Percentiles rank a stretch among this genome's conserved stretches.
Conservation (phyloP, 768 basidiomycete genomes). For the Terana coerulea region DNA sequence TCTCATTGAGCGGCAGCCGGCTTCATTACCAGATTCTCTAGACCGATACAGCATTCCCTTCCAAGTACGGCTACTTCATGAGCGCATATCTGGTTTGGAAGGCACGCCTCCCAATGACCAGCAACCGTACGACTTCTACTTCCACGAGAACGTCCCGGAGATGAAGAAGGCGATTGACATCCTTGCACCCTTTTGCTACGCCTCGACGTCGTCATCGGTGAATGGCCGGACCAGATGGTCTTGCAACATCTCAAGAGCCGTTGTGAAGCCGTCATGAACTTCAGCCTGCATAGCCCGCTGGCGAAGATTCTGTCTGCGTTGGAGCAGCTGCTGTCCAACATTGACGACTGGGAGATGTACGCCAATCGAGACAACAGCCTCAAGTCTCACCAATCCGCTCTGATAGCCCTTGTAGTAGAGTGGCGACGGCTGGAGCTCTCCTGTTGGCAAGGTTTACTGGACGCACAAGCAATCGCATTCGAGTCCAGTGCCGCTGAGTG, state of each 20-base stretch:
- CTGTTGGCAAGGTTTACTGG: conserved; percentile 80
- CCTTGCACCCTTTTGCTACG: conserved; percentile 49
- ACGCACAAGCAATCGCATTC: conserved; percentile 56
- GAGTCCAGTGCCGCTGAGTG: conserved; percentile 54
- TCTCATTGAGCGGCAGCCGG: conserved; percentile 10
- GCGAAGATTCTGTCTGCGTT: conserved; percentile 79
- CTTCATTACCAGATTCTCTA: conserved; percentile 25
- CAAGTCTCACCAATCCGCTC: conserved; percentile 54
- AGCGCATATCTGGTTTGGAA: conserved; percentile 33
- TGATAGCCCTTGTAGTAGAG: conserved; percentile 73
- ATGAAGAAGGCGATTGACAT: conserved; percentile 54
- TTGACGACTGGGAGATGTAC: conserved; percentile 95
- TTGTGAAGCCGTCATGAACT: conserved; percentile 58
- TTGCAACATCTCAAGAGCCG: conserved; percentile 77
- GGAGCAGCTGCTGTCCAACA: conserved; percentile 82
- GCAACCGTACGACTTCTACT: conserved; percentile 69
- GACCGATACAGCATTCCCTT: conserved; percentile 50
- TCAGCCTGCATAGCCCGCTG: conserved; percentile 66
- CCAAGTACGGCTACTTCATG: conserved; percentile 48
- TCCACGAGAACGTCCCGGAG: conserved; percentile 71
- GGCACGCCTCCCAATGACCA: conserved; percentile 12
- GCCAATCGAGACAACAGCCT: conserved; percentile 90
- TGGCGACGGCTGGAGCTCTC: conserved; percentile 90
- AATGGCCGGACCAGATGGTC: conserved; percentile 99
- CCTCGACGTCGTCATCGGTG: conserved; percentile 53